Evolutionary conservation across 106 monocot genomes (phyloP), one percentile per base, ranked within the genome.

Genomic region (Dactylorhiza incarnata): DNA sequence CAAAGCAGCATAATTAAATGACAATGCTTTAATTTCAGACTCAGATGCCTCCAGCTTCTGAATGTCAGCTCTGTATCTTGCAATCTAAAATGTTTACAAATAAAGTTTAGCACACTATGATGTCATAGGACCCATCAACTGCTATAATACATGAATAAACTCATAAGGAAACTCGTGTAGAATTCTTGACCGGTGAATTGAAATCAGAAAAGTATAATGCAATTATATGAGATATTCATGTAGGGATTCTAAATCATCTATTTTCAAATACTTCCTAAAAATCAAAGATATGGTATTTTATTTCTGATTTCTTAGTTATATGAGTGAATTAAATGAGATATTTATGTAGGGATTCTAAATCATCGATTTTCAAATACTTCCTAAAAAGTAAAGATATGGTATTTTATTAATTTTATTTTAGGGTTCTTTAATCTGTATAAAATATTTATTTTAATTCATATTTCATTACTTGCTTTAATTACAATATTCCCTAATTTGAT

Each of bases 1-100:
- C 26, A 93, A 85, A 73, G 95, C 83, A 65, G 88, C 92, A 83
- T 95, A 95, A 74, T 87, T 93, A 73, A 89, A 81, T 48, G 92
- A 89, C n/a, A 95, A 66, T 54, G 90, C 88, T 82, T 92, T 95
- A 49, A 93, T 83, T 82, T 95, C 92, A 56, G 90, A 85, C 75
- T 93, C 95, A 49, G 95, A 95, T 81, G 86, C 77, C 73, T 83
- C 85, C 67, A 92, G 83, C 86, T 90, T 90, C 74, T 85, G 83
- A 54, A 92, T 89, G 67, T 95, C 92, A 26, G 83, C 90, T 80
- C 83, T 88, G 68, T 89, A 85, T 74, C 63, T 82, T 37, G 92
- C 80, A 66, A 85, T 77, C 95, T 95, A 70, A 46, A 81, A 48
- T 7, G 58, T 72, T 25, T 44, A 29, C 6, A 49, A 49, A 23